Percentiles rank a stretch among this genome's conserved stretches.
phyloP scores from a whole-genome alignment of 2,329 filamentous ascomycete genomes.

The Colletotrichum neosansevieriae region DNA sequence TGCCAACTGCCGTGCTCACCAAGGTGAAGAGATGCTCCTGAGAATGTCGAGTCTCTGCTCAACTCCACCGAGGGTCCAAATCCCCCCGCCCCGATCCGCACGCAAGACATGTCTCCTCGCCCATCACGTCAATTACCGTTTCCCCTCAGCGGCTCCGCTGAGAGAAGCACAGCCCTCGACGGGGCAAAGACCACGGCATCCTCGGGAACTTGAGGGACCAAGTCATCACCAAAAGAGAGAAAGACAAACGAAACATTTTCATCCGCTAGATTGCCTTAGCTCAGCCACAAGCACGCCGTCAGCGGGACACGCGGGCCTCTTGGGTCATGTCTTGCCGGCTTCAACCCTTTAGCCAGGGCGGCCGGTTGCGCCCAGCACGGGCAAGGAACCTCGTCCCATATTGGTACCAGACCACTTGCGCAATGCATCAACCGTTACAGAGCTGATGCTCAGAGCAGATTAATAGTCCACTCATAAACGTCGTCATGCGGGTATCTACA shows the following conservation, averaged over 20 bases:
- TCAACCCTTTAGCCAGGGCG: slow-evolving; percentile 10
- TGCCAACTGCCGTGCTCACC: too few relatives aligned
- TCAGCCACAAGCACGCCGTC: slow-evolving; percentile 30
- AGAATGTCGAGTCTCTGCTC: too few relatives aligned
- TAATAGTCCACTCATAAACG: not conserved
- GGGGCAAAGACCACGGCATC: slow-evolving; percentile 20
- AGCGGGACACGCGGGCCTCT: slow-evolving; percentile 29
- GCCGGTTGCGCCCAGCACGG: not conserved
- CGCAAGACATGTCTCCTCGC: slow-evolving; percentile 13
- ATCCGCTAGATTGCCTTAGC: slow-evolving; percentile 26
- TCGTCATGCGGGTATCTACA: too few relatives aligned
- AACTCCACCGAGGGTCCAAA: not conserved
- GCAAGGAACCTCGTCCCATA: not conserved
- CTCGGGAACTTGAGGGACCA: not conserved
- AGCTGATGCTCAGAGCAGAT: not conserved
- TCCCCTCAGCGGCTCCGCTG: slow-evolving; percentile 24
- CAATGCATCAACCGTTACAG: slow-evolving; percentile 9
- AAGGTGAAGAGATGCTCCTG: too few relatives aligned
- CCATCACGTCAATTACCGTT: too few relatives aligned
- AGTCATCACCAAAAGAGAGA: not conserved
- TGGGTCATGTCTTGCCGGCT: not conserved
- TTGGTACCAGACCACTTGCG: not conserved
- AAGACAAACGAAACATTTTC: slow-evolving; percentile 34
- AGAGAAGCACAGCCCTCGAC: slow-evolving; percentile 19
- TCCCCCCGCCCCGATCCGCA: slow-evolving; percentile 18